Conservation (phyloP, 2,329 filamentous ascomycete genomes). For the Sordariomycetes sp. region DNA sequence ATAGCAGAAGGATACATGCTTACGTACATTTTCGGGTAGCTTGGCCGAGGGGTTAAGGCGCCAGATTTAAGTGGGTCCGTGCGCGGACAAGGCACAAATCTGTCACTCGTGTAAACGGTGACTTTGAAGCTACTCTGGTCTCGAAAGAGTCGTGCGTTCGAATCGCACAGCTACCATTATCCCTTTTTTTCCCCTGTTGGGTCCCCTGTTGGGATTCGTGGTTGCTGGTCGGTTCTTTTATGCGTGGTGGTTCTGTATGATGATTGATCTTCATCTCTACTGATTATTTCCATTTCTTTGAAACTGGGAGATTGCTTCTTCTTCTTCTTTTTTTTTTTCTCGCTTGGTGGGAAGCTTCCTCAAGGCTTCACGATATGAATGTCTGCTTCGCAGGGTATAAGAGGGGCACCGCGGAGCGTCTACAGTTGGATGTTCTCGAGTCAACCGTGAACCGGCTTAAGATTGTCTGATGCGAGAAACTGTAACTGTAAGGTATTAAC, state of each 20-base stretch:
- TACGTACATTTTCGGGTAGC: background rate
- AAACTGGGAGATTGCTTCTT: no score
- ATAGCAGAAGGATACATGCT: background rate
- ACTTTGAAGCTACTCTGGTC: constrained; percentile 20
- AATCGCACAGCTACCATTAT: constrained; percentile 2
- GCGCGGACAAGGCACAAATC: background rate
- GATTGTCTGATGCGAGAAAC: no score
- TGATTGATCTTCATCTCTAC: no score
- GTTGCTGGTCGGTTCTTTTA: background rate
- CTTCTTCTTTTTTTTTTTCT: no score
- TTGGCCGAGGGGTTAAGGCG: background rate
- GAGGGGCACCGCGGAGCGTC: no score
- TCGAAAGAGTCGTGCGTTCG: constrained; percentile 9
- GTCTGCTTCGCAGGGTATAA: no score
- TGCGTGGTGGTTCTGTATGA: no score
- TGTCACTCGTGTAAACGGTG: background rate
- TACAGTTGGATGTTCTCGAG: no score
- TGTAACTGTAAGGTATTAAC: no score
- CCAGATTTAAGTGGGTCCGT: background rate
- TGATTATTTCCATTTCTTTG: no score
- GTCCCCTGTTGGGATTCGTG: background rate
- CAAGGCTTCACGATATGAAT: no score
- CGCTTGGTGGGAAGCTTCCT: constrained; percentile 7
- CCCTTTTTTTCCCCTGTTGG: background rate
- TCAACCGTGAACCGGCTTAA: no score